Evolutionary conservation across 1,284 basidiomycete genomes (phyloP).

Genomic region (Fomitopsis betulina): DNA sequence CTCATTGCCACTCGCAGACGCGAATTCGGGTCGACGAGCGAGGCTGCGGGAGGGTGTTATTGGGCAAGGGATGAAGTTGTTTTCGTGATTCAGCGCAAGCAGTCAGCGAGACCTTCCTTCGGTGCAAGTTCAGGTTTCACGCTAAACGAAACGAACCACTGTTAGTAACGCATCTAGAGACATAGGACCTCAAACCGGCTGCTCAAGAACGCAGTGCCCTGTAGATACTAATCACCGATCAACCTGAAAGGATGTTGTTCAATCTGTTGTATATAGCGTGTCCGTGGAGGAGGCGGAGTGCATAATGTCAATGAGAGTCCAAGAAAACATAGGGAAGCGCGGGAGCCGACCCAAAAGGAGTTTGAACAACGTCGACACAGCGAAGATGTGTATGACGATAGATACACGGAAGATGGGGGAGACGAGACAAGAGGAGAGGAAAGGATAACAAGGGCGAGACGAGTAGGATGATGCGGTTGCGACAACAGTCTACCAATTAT

Average conservation of each 20-base stretch:
- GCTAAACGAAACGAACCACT: no score
- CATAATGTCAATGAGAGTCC: constrained; percentile 6
- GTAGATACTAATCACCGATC: no score
- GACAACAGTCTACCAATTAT: background rate
- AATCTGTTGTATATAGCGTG: constrained; percentile 2
- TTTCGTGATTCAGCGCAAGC: no score
- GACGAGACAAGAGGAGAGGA: background rate
- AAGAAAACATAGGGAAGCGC: constrained; percentile 3
- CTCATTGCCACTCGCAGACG: no score
- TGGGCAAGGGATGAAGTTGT: no score
- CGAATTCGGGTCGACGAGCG: no score
- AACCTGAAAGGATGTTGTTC: background rate
- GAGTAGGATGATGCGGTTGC: background rate
- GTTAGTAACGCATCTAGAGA: no score
- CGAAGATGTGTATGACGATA: constrained; percentile 6
- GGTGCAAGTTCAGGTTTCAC: no score
- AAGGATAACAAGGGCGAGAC: background rate
- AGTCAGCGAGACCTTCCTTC: no score
- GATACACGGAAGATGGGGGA: constrained; percentile 3
- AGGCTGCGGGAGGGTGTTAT: no score
- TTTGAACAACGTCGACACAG: background rate
- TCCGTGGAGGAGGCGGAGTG: constrained; percentile 3
- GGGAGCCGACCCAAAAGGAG: background rate
- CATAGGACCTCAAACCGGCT: no score
- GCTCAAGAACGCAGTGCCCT: no score